phyloP scores from a whole-genome alignment of 2,329 filamentous ascomycete species.

The Akanthomyces lecanii region DNA sequence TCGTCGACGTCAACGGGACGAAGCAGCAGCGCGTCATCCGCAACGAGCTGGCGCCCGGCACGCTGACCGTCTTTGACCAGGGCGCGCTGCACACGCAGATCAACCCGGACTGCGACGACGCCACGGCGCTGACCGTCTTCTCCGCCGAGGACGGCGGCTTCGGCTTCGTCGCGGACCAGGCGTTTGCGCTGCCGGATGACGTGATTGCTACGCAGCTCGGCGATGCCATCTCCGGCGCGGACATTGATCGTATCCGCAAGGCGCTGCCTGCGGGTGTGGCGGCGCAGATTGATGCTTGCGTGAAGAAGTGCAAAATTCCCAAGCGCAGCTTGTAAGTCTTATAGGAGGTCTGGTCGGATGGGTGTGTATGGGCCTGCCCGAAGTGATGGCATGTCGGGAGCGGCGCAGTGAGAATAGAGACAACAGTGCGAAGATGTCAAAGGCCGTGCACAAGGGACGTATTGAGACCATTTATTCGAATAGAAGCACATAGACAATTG shows the following conservation, averaged over 20 bases:
- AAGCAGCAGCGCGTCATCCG: slow-evolving; percentile 40
- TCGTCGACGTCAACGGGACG: slow-evolving; percentile 31
- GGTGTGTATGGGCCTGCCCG: no score
- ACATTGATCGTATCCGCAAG: slow-evolving; percentile 41
- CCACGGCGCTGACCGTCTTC: slow-evolving; percentile 48
- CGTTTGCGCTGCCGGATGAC: slow-evolving; percentile 43
- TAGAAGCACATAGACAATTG: no score
- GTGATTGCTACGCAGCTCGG: slow-evolving; percentile 45
- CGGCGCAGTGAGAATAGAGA: no score
- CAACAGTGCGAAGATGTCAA: no score
- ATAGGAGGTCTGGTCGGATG: no score
- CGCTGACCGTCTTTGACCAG: slow-evolving; percentile 52
- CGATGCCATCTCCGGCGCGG: slow-evolving; percentile 40
- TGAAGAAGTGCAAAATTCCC: slow-evolving; percentile 10
- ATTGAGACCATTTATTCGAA: no score
- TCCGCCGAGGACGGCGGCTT: slow-evolving; percentile 48
- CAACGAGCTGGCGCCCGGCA: slow-evolving; percentile 37
- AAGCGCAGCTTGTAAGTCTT: not conserved
- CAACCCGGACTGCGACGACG: slow-evolving; percentile 50
- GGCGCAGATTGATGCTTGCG: slow-evolving; percentile 5
- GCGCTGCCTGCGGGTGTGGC: slow-evolving; percentile 15
- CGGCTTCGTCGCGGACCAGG: slow-evolving; percentile 47
- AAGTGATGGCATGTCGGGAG: no score
- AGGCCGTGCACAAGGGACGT: no score
- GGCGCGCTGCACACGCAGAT: slow-evolving; percentile 53